Base-by-base conservation (phyloP, 108 stramenopile genomes). In the Schizochytrium sp. region DNA sequence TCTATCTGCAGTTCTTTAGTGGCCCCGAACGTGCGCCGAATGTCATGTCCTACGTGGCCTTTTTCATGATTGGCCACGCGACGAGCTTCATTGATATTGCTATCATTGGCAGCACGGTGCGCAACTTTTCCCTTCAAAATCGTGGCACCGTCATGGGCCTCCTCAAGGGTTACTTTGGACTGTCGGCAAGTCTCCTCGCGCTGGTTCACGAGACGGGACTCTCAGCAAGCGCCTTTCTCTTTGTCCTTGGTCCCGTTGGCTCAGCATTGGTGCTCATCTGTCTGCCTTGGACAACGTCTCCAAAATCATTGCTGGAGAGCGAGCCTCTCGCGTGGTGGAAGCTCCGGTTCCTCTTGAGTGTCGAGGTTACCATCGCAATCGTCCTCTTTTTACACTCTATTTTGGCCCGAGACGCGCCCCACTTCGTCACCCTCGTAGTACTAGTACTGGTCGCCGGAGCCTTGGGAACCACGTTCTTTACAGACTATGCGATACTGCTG, bases 91-190 rank as follows among this genome's bases (percentile, higher is more conserved):
- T 83, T 1, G 76, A 83, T 5, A 53, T 53, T 12, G 76, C 76
- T 4, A 53, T 83, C 25, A 53, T 83, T 12, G 45, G 48, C 51
- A 53, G 48, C 25, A 12, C 45, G 6, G 76, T 53, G 6, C 76
- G 76, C 48, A 53, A 83, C 76, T 47, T 53, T 18, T 69, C 63
- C 14, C 41, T 69, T 4, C 14, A 23, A 18, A 69, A 69, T 4
- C 76, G 76, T 12, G 76, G 76, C 18, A 83, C 45, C 23, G 76
- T 28, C n/a, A 83, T 83, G 76, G 76, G 76, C 76, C n/a, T 83
- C 48, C 76, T 83, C 48, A 83, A 83, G 51, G 76, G 76, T 12
- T 83, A 83, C 76, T 83, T 83, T 83, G 76, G 76, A 23, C 76
- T 83, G 43, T 53, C 48, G 18, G 76, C 48, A 23, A 25, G 48